Evolutionary conservation across 2,329 filamentous ascomycete genomes (phyloP), one percentile per base, ranked within the genome.

Genomic region (Torrubiella hemipterigena): DNA sequence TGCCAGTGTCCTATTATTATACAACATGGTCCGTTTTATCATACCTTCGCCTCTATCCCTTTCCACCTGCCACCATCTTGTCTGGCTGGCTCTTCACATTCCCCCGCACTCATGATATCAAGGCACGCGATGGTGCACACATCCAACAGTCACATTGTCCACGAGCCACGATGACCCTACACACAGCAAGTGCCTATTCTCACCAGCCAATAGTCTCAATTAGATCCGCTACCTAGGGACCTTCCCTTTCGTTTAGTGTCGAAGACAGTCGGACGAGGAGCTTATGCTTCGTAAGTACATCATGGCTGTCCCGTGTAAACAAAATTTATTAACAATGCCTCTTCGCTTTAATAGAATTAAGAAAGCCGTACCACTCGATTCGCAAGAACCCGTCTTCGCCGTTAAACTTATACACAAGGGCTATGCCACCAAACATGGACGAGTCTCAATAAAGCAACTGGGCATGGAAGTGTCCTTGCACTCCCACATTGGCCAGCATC

Each of bases 341-440:
- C 43, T 26, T 39, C 34, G 20, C 20, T 27, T 32, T 34, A 28
- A 35, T 55, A 89, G 86, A 37, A 91, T 95, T 50, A 94, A 93
- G 52, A 96, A 96, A 61, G 91, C 89, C 18, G 74, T 80, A 28
- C 89, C 89, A 7, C 62, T 79, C 16, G 69, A 81, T 41, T 56
- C 68, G 2, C 60, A 72, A 17, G 69, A 63, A 17, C 89, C 89
- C 18, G 65, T 98, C 36, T 96, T 98, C 54, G 91, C 93, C 11
- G 85, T 98, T 57, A 98, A 98, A 56, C 84, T 98, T 59, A 95
- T 98, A 52, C 89, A 98, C 63, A 98, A 98, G 61, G 81, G 82
- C 42, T 93, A 95, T 56, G 93, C 91, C 35, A 73, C 84, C 45
- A 81, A 81, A 45, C 77, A 89, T 67, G 91, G 91, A 51, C 81